Conservation (phyloP, 2,329 filamentous ascomycete genomes). For the Colletotrichum chlorophyti region DNA sequence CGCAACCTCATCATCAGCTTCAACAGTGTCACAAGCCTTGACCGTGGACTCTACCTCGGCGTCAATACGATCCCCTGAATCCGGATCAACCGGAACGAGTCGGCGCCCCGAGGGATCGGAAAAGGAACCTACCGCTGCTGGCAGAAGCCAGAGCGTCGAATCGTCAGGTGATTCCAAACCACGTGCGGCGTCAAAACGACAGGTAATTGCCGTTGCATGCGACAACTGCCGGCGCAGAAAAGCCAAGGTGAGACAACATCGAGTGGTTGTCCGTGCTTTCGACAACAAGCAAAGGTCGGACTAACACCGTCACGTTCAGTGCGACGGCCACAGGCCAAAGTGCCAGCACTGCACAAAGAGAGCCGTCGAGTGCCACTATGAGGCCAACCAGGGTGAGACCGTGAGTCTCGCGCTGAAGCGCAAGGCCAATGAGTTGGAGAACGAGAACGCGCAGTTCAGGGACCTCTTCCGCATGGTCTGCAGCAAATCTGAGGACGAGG, state of each 20-base stretch:
- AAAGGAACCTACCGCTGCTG: background rate
- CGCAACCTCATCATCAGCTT: no score
- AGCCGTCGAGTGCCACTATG: conserved; percentile 22
- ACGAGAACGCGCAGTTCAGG: conserved; percentile 27
- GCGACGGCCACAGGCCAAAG: conserved; percentile 23
- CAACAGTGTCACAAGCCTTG: no score
- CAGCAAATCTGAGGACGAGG: conserved; percentile 30
- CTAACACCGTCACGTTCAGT: background rate
- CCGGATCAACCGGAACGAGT: background rate
- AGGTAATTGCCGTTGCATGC: conserved; percentile 26
- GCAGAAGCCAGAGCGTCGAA: conserved; percentile 18
- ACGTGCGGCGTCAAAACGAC: conserved; percentile 11
- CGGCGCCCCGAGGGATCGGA: background rate
- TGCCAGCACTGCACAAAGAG: conserved; percentile 25
- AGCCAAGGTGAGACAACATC: conserved; percentile 19
- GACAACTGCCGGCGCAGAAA: conserved; percentile 24
- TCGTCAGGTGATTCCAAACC: conserved; percentile 15
- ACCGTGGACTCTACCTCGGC: no score
- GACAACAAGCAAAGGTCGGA: conserved; percentile 27
- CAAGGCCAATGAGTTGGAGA: conserved; percentile 26
- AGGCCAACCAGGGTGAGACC: conserved; percentile 25
- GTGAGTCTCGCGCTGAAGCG: conserved; percentile 31
- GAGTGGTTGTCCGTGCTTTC: conserved; percentile 24
- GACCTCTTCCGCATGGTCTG: conserved; percentile 31
- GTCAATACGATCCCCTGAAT: no score